Evolutionary conservation across 768 basidiomycete species (phyloP).

Genomic region (Suillus fuscotomentosus): DNA sequence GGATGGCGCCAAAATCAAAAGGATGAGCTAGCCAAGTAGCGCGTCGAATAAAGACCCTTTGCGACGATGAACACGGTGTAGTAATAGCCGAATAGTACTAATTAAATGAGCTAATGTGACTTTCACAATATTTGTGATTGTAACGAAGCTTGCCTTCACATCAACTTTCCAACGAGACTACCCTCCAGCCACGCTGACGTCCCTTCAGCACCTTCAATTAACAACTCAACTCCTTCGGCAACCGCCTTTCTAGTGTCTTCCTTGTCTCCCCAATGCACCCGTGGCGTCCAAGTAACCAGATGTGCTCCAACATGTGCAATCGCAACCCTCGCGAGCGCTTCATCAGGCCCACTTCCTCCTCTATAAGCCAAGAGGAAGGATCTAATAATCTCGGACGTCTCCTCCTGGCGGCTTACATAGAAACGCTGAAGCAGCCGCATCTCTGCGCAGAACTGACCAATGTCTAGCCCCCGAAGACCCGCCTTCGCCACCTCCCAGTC

Average conservation of each 20-base stretch:
- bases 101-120: neutral
- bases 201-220: conserved; percentile 35
- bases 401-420: conserved; percentile 36
- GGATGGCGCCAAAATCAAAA: neutral
- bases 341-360: conserved; percentile 19
- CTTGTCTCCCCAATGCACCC: conserved; percentile 48
- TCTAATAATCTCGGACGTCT: conserved; percentile 35
- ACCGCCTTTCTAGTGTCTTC: conserved; percentile 49
- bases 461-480: conserved; percentile 55
- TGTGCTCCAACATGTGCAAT: conserved; percentile 55
- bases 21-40: neutral
- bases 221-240: conserved; percentile 44
- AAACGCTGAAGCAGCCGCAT: conserved; percentile 50
- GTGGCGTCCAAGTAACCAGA: conserved; percentile 48
- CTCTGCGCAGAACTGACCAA: conserved; percentile 68
- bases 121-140: neutral
- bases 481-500: conserved; percentile 68
- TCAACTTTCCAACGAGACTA: conserved; percentile 29
- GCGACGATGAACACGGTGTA: too few species aligned
- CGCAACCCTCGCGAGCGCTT: conserved; percentile 33
- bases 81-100: too few species aligned
- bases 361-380: conserved; percentile 50
- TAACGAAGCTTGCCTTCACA: neutral
- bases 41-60: neutral
- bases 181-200: conserved; percentile 23